Evolutionary conservation across 2,329 filamentous ascomycete genomes (phyloP), one percentile per base, ranked within the genome.

Genomic region (Neonectria ditissima): DNA sequence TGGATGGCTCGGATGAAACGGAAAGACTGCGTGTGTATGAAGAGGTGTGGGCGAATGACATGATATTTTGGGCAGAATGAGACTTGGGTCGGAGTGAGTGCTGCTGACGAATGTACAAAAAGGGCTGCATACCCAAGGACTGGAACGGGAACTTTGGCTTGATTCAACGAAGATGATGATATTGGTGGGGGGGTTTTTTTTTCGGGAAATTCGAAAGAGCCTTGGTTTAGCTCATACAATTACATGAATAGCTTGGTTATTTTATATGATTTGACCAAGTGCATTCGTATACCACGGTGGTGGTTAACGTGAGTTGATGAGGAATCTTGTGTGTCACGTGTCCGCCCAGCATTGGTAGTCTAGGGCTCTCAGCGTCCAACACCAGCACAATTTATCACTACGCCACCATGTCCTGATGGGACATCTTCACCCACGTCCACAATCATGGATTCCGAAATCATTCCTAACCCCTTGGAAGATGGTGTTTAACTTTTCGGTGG

Each of bases 41-140:
- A 41, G 37, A 43, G 55, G 59, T 41, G 37, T 41, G 52, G 34
- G 20, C 50, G 32, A 47, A 58, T 57, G 54, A 56, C 54, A 45
- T 41, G 50, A 53, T 20, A 43, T 22, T 50, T 32, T 22, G 20
- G 24, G 18, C 32, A 45, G 50, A 32, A 22, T 22, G 55, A 20
- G 48, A 30, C 14, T 26, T 26, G 34, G 24, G 48, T 30, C 10
- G 28, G 16, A 45, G 26, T 14, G 43, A 22, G 20, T 16, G 20
- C 43, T 8, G 34, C 34, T 5, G 34, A 37, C 34, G 14, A 34
- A 58, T 63, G 60, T 63, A 63, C 43, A 55, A 63, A 63, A 58
- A 58, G 16, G 28, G n/a, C 5, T 22, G n/a, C n/a, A 50, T 37
- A 37, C 34, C 34, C 7, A 32, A n/a, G 7, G 16, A 20, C 20